Conservation (phyloP, 2,329 filamentous ascomycete genomes). For the Atkinsonella texensis region DNA sequence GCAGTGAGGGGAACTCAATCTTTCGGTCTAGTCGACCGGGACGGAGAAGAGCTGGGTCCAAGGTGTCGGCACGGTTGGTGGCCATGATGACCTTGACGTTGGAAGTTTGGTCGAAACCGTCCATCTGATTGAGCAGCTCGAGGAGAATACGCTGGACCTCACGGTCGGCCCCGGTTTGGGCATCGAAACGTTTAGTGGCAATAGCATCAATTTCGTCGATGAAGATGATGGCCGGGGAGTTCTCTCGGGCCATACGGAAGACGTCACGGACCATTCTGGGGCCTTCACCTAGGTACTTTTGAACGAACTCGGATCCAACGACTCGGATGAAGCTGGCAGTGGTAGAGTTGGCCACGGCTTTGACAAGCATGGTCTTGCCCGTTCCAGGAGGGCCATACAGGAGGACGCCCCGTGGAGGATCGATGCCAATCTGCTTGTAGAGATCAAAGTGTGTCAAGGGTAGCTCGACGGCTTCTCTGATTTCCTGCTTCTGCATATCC, state of each 20-base stretch:
- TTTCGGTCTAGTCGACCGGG: slow-evolving; percentile 94
- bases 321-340: slow-evolving; percentile 98
- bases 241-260: slow-evolving; percentile 97
- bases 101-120: slow-evolving; percentile 95
- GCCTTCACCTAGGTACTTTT: slow-evolving; percentile 96
- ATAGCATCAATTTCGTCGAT: slow-evolving; percentile 99
- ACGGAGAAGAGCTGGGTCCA: slow-evolving; percentile 87
- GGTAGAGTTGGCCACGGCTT: slow-evolving; percentile 96
- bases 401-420: slow-evolving; percentile 89
- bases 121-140: slow-evolving; percentile 98
- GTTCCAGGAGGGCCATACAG: slow-evolving; percentile 94
- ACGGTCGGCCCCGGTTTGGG: slow-evolving; percentile 92
- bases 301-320: slow-evolving; percentile 95
- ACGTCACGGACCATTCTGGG: slow-evolving; percentile 98
- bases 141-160: slow-evolving; percentile 98
- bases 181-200: slow-evolving; percentile 97
- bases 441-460: slow-evolving; percentile 96
- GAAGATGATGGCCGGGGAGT: slow-evolving; percentile 97
- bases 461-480: slow-evolving; percentile 91
- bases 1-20: slow-evolving; percentile 94
- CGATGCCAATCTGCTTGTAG: slow-evolving; percentile 98
- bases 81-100: slow-evolving; percentile 99
- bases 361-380: slow-evolving; percentile 95
- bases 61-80: slow-evolving; percentile 93
- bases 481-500: slow-evolving; percentile 99